phyloP scores from a whole-genome alignment of 805 yeast species.

The Spathaspora passalidarum region DNA sequence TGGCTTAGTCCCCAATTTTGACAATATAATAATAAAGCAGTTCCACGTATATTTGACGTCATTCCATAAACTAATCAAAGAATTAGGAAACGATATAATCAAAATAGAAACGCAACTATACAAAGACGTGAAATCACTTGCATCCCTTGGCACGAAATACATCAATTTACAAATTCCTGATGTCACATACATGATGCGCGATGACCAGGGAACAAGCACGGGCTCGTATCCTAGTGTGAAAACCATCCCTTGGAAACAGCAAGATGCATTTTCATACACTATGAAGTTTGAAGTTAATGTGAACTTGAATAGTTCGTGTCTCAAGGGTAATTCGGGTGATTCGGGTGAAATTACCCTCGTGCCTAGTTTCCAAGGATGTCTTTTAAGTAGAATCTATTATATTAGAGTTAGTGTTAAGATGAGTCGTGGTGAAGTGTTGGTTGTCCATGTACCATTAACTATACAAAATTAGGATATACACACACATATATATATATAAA shows the following conservation, averaged over 20 bases:
- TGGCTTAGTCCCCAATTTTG: slow-evolving; percentile 19
- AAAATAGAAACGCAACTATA: slow-evolving; percentile 34
- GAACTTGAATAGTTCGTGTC: slow-evolving; percentile 25
- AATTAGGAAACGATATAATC: slow-evolving; percentile 31
- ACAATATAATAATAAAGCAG: slow-evolving; percentile 29
- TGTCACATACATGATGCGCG: slow-evolving; percentile 11
- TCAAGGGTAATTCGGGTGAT: slow-evolving; percentile 24
- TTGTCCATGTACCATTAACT: slow-evolving; percentile 35
- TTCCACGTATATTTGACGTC: slow-evolving; percentile 24
- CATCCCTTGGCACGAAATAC: slow-evolving; percentile 32
- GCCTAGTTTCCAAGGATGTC: slow-evolving; percentile 39
- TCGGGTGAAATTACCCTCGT: slow-evolving; percentile 31
- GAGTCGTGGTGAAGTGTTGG: slow-evolving; percentile 25
- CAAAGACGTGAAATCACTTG: slow-evolving; percentile 34
- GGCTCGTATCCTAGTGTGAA: slow-evolving; percentile 22
- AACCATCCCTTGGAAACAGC: slow-evolving; percentile 29
- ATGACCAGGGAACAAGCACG: slow-evolving; percentile 8
- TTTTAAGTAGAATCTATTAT: slow-evolving; percentile 34
- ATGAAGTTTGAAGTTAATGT: slow-evolving; percentile 28
- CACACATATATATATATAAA: not conserved
- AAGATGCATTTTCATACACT: slow-evolving; percentile 12
- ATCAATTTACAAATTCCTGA: slow-evolving; percentile 26
- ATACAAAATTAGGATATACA: slow-evolving; percentile 18
- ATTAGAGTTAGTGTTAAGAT: slow-evolving; percentile 29
- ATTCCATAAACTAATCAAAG: slow-evolving; percentile 26